Evolutionary conservation across 257 asterid genomes (phyloP).

Genomic region (Capsicum baccatum): DNA sequence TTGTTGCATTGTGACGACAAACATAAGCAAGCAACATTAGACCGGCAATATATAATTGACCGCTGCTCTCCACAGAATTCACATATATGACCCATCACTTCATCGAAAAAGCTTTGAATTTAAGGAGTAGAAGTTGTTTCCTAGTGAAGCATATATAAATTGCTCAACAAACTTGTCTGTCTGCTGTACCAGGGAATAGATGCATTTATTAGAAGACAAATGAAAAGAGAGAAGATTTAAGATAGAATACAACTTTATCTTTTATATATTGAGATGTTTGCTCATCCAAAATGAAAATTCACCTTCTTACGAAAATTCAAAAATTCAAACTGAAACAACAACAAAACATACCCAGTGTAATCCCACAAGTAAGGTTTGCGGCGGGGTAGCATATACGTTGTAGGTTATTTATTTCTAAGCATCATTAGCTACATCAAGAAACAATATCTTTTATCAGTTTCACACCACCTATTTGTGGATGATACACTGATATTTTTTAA

Average conservation of each 20-base stretch:
- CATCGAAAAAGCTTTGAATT: neutral
- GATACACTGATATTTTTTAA: too few relatives aligned
- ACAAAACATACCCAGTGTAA: neutral
- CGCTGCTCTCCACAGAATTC: too few relatives aligned
- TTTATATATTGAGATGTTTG: constrained; percentile 20
- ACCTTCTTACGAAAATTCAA: neutral
- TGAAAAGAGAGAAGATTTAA: neutral
- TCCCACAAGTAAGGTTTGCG: neutral
- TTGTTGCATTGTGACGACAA: too few relatives aligned
- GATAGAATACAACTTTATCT: neutral
- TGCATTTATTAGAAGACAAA: constrained; percentile 5
- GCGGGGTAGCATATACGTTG: too few relatives aligned
- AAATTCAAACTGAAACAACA: neutral
- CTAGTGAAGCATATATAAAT: constrained; percentile 22
- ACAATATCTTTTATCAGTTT: too few relatives aligned
- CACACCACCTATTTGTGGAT: too few relatives aligned
- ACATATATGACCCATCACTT: too few relatives aligned
- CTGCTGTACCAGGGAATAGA: neutral
- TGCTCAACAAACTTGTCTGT: neutral
- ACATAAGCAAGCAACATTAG: too few relatives aligned
- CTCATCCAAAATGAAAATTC: constrained; percentile 8
- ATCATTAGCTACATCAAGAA: too few relatives aligned
- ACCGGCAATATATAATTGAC: too few relatives aligned
- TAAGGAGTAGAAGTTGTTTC: constrained; percentile 19
- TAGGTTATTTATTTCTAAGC: too few relatives aligned